These are phyloP conservation scores for Peniophora sp. DNA, from an alignment of 1,284 basidiomycete genomes.

Conservation along the genomic window DNA sequence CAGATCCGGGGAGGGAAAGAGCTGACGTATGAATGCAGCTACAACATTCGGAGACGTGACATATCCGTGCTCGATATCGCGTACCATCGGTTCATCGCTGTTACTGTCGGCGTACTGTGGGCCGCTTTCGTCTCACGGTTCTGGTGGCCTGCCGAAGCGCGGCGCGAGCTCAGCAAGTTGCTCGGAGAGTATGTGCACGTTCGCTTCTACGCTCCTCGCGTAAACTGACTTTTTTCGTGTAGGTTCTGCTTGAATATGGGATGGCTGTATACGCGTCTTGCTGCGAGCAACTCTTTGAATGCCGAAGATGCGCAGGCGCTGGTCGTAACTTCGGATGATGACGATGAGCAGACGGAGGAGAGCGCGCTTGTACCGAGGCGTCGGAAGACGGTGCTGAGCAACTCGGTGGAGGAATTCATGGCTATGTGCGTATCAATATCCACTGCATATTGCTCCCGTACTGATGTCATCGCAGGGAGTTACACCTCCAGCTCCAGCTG, in stretches of 20 bases:
- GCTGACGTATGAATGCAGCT: conserved; percentile 36
- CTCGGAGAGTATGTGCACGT: conserved; percentile 69
- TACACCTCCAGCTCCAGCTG: conserved; percentile 87
- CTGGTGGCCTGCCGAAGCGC: conserved; percentile 94
- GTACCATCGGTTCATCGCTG: conserved; percentile 68
- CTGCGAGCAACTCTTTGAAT: conserved; percentile 65
- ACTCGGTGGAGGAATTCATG: conserved; percentile 81
- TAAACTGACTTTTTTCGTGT: conserved; percentile 4
- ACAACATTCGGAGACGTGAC: conserved; percentile 73
- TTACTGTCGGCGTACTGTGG: conserved; percentile 87
- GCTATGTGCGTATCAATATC: conserved; percentile 51
- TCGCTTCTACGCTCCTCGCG: background rate
- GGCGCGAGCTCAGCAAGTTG: conserved; percentile 77
- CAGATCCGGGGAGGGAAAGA: background rate
- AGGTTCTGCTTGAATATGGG: conserved; percentile 80
- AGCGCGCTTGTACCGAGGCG: conserved; percentile 29
- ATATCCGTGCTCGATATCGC: conserved; percentile 70
- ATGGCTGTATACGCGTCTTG: conserved; percentile 78
- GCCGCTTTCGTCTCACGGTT: conserved; percentile 81
- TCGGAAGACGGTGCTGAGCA: conserved; percentile 35
- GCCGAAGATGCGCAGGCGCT: conserved; percentile 28
- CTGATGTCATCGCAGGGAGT: conserved; percentile 55
- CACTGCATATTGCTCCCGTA: conserved; percentile 2
- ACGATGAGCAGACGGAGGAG: conserved; percentile 22
- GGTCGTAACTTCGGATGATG: conserved; percentile 17